Evolutionary conservation across 2,329 filamentous ascomycete genomes (phyloP).

Genomic region (Tolypocladium amazonense): DNA sequence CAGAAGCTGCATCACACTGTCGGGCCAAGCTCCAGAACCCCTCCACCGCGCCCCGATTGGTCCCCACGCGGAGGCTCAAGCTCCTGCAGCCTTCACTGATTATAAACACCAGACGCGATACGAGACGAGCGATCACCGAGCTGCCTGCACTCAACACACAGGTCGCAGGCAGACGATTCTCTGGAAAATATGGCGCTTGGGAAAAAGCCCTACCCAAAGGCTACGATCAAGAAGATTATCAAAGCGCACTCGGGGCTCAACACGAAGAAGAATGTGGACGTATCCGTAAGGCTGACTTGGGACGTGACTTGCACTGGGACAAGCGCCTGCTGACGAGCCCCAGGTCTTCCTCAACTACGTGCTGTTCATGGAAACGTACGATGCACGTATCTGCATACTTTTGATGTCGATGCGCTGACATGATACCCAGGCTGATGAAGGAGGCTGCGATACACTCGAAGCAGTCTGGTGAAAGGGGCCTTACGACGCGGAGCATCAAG

Average conservation of each 20-base stretch:
- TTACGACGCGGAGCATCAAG: constrained; percentile 66
- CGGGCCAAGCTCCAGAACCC: not conserved
- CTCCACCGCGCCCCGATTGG: not conserved
- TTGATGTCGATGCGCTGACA: not conserved
- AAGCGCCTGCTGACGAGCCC: constrained; percentile 12
- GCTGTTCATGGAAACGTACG: constrained; percentile 62
- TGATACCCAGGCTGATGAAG: constrained; percentile 53
- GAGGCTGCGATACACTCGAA: constrained; percentile 71
- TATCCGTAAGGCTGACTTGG: constrained; percentile 48
- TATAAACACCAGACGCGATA: not conserved
- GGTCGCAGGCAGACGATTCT: not conserved
- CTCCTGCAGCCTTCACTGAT: not conserved
- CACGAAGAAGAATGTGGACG: constrained; percentile 76
- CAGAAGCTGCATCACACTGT: not conserved
- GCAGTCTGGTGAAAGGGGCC: constrained; percentile 58
- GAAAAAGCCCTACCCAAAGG: constrained; percentile 72
- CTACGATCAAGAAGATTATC: constrained; percentile 77
- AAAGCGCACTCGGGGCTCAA: constrained; percentile 78
- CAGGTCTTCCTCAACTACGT: constrained; percentile 80
- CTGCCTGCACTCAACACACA: not conserved
- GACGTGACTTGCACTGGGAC: constrained; percentile 7
- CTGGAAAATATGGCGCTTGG: constrained; percentile 25
- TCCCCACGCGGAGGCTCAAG: not conserved
- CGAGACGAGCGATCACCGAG: not conserved
- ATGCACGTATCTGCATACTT: not conserved